Percentiles rank a stretch among this genome's conserved stretches.
These are phyloP conservation scores for Arabidopsis arenosa DNA, from an alignment of 345 rosid genomes.

Conservation along the genomic window DNA sequence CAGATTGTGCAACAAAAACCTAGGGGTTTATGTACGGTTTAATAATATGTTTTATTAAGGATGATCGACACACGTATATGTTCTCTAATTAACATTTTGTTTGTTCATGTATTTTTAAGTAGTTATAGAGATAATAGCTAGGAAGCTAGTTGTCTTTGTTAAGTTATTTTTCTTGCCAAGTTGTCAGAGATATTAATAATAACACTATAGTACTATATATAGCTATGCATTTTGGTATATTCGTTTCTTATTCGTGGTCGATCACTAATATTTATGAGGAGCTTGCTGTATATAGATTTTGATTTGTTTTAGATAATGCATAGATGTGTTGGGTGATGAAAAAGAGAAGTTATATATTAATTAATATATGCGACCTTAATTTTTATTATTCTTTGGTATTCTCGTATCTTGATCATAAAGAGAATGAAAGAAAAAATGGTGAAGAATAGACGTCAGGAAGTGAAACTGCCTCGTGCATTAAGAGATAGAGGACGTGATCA, in stretches of 20 bases:
- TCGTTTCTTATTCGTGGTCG: constrained; percentile 28
- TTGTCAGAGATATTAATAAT: constrained; percentile 23
- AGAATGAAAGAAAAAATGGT: background rate
- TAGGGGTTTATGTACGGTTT: background rate
- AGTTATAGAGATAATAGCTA: background rate
- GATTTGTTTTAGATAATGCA: constrained; percentile 19
- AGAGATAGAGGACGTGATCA: constrained; percentile 38
- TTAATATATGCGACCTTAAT: background rate
- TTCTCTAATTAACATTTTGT: background rate
- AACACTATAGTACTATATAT: background rate
- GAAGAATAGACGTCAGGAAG: constrained; percentile 30
- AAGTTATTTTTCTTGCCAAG: constrained; percentile 29
- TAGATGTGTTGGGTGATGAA: background rate
- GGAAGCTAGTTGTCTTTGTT: constrained; percentile 17
- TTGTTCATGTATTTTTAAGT: background rate
- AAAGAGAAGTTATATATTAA: background rate
- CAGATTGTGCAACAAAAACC: constrained; percentile 18
- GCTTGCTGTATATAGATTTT: constrained; percentile 5
- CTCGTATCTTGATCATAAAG: background rate
- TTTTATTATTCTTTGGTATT: background rate
- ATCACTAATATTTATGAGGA: constrained; percentile 18
- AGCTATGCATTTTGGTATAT: constrained; percentile 28
- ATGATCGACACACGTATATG: constrained; percentile 23
- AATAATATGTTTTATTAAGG: background rate
- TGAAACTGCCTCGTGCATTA: constrained; percentile 51